Conservation (phyloP, 305 asterid genomes). For the Fraxinus greggii region DNA sequence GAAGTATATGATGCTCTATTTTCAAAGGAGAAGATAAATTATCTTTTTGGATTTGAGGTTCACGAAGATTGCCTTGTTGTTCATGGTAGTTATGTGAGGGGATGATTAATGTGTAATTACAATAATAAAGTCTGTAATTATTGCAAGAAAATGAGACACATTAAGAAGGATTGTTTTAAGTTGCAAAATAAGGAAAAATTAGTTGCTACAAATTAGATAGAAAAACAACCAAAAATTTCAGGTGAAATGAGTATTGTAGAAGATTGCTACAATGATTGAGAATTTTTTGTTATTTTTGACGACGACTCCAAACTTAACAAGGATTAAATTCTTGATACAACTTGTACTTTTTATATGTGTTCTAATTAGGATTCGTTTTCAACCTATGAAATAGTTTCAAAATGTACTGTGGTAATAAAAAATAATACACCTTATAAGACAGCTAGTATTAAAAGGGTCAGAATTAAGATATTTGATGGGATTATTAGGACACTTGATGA, state of each 20-base stretch:
- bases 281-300: too few species aligned
- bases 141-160: not conserved
- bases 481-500: not conserved
- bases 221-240: not conserved
- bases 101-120: not conserved
- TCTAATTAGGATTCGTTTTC: not conserved
- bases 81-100: not conserved
- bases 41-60: not conserved
- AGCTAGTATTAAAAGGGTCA: not conserved
- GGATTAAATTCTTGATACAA: not conserved
- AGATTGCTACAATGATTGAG: not conserved
- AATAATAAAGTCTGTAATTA: too few species aligned
- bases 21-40: not conserved
- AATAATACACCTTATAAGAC: not conserved
- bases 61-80: not conserved
- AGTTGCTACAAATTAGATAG: not conserved
- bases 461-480: not conserved
- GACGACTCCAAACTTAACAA: not conserved
- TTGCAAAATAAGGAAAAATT: not conserved
- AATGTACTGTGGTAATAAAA: not conserved
- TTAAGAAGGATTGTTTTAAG: not conserved
- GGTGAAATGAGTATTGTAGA: not conserved
- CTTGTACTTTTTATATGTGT: not conserved
- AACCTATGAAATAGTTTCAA: not conserved
- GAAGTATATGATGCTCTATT: not conserved